Percentiles rank a stretch among this genome's conserved stretches.
phyloP scores from a whole-genome alignment of 2,329 filamentous ascomycete genomes.

The Aaosphaeria arxii region DNA sequence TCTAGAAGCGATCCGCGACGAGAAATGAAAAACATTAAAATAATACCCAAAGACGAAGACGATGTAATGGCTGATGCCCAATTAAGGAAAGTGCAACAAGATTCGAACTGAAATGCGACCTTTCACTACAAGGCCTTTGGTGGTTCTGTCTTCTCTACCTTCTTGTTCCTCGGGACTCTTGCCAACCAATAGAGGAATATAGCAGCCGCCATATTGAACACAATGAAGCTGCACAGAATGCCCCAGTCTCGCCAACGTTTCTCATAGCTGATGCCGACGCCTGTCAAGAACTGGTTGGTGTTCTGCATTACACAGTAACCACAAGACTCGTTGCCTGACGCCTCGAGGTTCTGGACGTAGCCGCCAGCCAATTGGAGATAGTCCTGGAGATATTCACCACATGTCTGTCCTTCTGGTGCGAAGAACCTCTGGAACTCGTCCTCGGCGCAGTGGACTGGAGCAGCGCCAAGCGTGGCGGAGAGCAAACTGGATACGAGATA shows the following conservation, averaged over 20 bases:
- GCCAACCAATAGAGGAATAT: slow-evolving; percentile 54
- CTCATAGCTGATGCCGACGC: not conserved
- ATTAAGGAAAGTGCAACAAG: too few relatives aligned
- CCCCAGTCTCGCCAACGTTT: slow-evolving; percentile 63
- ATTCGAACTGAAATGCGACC: too few relatives aligned
- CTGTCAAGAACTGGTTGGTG: not conserved
- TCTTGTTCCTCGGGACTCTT: not conserved
- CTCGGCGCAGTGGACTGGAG: slow-evolving; percentile 58
- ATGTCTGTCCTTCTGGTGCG: slow-evolving; percentile 58
- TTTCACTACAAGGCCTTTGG: too few relatives aligned
- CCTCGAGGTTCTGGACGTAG: slow-evolving; percentile 17
- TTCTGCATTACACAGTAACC: not conserved
- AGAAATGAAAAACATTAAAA: too few relatives aligned
- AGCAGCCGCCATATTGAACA: slow-evolving; percentile 59
- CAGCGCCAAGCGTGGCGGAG: slow-evolving; percentile 64
- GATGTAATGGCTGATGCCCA: too few relatives aligned
- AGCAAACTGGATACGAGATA: slow-evolving; percentile 74
- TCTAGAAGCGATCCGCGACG: too few relatives aligned
- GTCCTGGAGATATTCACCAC: slow-evolving; percentile 51
- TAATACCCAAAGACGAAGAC: too few relatives aligned
- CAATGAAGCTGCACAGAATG: slow-evolving; percentile 62
- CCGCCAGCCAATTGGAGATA: slow-evolving; percentile 30
- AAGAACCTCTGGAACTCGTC: slow-evolving; percentile 66
- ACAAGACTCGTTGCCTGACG: not conserved
- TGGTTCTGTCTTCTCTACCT: not conserved